These are phyloP conservation scores for Fraxinus sp. DNA, from an alignment of 305 asterid species.

Conservation along the genomic window DNA sequence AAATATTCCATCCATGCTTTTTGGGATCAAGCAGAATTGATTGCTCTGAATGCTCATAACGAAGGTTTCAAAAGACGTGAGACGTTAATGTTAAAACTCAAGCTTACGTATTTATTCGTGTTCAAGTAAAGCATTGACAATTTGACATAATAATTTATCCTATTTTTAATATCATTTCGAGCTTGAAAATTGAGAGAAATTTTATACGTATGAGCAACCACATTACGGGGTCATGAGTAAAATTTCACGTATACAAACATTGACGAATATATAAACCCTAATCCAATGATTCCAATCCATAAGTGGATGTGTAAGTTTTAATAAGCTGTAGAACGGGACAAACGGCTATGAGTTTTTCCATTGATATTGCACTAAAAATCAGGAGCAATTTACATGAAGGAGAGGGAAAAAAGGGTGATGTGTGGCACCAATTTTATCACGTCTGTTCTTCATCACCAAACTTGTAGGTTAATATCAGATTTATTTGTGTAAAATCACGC, in stretches of 20 bases:
- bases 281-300: not conserved
- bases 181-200: not conserved
- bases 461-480: not conserved
- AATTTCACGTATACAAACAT: not conserved
- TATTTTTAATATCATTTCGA: too few relatives aligned
- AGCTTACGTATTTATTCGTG: not conserved
- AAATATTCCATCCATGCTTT: not conserved
- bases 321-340: not conserved
- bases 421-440: not conserved
- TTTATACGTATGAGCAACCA: not conserved
- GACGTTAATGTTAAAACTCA: not conserved
- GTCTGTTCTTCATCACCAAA: not conserved
- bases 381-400: not conserved
- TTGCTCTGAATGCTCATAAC: not conserved
- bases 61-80: not conserved
- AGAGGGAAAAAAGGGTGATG: not conserved
- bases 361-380: not conserved
- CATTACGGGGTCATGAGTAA: not conserved
- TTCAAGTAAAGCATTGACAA: too few relatives aligned
- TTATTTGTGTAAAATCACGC: not conserved
- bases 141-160: not conserved
- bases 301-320: not conserved
- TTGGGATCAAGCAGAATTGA: not conserved
- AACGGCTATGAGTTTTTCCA: not conserved
- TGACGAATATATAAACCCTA: too few relatives aligned